Evolutionary conservation across 805 yeast genomes (phyloP).

Genomic region (Yamadazyma tumulicola): DNA sequence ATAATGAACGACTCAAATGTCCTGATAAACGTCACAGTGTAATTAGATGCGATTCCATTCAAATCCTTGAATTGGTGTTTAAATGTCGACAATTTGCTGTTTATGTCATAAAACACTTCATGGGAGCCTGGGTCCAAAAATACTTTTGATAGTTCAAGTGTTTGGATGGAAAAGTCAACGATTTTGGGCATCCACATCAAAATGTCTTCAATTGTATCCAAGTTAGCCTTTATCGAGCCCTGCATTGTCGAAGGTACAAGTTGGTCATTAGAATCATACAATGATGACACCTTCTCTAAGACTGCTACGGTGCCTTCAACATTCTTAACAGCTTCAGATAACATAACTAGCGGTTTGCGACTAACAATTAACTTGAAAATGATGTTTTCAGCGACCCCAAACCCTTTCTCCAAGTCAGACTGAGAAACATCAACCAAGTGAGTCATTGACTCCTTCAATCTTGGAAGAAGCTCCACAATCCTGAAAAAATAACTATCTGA

Average conservation of each 20-base stretch:
- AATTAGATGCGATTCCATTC: constrained; percentile 15
- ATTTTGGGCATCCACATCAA: constrained; percentile 34
- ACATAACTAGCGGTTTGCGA: constrained; percentile 45
- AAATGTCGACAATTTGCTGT: constrained; percentile 14
- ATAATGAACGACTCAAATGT: constrained; percentile 18
- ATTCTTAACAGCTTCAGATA: constrained; percentile 19
- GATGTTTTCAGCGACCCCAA: constrained; percentile 73
- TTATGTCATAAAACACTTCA: constrained; percentile 16
- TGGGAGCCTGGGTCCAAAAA: constrained; percentile 9
- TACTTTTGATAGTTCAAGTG: constrained; percentile 10
- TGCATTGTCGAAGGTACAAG: constrained; percentile 15
- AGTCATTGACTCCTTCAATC: constrained; percentile 63
- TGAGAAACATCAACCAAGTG: constrained; percentile 71
- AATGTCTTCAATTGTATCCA: constrained; percentile 14
- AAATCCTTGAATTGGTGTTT: constrained; percentile 17
- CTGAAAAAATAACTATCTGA: constrained; percentile 58
- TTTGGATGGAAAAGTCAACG: constrained; percentile 29
- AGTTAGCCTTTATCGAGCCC: constrained; percentile 16
- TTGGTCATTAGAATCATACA: constrained; percentile 9
- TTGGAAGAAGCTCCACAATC: constrained; percentile 74
- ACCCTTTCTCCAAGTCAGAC: constrained; percentile 68
- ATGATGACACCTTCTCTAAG: constrained; percentile 8
- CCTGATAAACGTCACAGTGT: constrained; percentile 16
- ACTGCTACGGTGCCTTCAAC: constrained; percentile 10
- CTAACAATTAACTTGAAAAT: constrained; percentile 53